Conservation (phyloP, 176 grass and related monocot genomes). For the Bothriochloa decipiens region DNA sequence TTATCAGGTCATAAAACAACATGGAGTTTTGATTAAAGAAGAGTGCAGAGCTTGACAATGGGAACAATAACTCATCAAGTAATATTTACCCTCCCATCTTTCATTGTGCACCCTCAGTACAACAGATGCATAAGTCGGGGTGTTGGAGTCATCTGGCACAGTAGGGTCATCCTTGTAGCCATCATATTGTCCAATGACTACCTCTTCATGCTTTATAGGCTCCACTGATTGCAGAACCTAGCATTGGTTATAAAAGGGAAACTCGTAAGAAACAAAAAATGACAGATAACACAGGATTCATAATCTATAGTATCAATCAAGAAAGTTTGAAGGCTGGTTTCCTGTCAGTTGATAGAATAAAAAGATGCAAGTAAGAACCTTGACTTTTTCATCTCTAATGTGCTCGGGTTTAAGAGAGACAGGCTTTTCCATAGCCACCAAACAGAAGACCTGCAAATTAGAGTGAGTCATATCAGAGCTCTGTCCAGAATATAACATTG, state of each 20-base stretch:
- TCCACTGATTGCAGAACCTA: slow-evolving; percentile 94
- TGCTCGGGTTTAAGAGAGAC: slow-evolving; percentile 92
- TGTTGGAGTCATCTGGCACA: slow-evolving; percentile 87
- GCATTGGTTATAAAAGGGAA: slow-evolving; percentile 18
- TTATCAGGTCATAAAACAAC: not conserved
- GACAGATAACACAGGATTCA: not conserved
- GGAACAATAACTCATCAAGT: slow-evolving; percentile 22
- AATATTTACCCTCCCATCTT: slow-evolving; percentile 94
- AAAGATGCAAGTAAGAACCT: slow-evolving; percentile 55
- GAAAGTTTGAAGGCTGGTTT: slow-evolving; percentile 7
- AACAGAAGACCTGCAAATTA: slow-evolving; percentile 80
- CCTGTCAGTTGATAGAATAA: slow-evolving; percentile 32
- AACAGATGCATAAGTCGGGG: slow-evolving; percentile 89
- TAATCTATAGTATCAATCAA: not conserved
- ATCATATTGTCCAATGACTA: slow-evolving; percentile 91
- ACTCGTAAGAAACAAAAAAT: slow-evolving; percentile 10
- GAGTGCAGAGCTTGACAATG: not conserved
- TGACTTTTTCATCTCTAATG: slow-evolving; percentile 99
- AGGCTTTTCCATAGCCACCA: slow-evolving; percentile 98
- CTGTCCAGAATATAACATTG: not conserved
- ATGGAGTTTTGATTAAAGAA: not conserved
- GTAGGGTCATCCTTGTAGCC: slow-evolving; percentile 96
- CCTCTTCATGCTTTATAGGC: slow-evolving; percentile 85
- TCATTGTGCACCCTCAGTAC: slow-evolving; percentile 86
- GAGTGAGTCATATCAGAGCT: slow-evolving; percentile 28